Evolutionary conservation across 2,329 filamentous ascomycete species (phyloP).

Genomic region (Aureobasidium sp.): DNA sequence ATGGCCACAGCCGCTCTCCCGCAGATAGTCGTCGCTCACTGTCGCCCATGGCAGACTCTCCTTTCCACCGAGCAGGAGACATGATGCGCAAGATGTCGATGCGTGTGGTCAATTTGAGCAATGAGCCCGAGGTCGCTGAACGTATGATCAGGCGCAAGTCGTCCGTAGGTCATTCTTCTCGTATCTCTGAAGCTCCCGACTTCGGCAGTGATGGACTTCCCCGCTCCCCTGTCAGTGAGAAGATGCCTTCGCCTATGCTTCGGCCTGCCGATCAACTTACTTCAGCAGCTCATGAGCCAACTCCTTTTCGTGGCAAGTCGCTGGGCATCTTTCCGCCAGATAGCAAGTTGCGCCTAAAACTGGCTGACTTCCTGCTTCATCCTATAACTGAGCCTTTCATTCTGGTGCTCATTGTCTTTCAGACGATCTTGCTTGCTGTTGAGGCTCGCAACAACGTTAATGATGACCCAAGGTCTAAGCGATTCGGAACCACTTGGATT

Average conservation of each 20-base stretch:
- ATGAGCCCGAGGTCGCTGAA: constrained; percentile 78
- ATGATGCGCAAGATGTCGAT: constrained; percentile 73
- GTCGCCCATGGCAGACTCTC: constrained; percentile 40
- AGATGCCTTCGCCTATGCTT: constrained; percentile 26
- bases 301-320: constrained; percentile 80
- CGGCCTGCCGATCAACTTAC: constrained; percentile 18
- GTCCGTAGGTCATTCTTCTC: constrained; percentile 44
- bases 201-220: constrained; percentile 20
- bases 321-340: constrained; percentile 77
- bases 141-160: constrained; percentile 59
- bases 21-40: constrained; percentile 41
- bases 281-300: constrained; percentile 38
- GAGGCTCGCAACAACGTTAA: constrained; percentile 67
- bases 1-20: constrained; percentile 19
- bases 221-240: constrained; percentile 27
- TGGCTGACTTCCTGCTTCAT: constrained; percentile 81
- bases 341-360: constrained; percentile 62
- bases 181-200: constrained; percentile 47
- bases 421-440: constrained; percentile 80
- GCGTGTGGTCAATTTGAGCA: constrained; percentile 94
- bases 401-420: constrained; percentile 76
- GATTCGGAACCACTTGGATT: constrained; percentile 62
- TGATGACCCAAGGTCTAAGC: constrained; percentile 48
- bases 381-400: constrained; percentile 82
- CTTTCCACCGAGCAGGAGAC: constrained; percentile 43